These are phyloP conservation scores for Mucor sp. DNA, from an alignment of 371 early-diverging fungal species.

Conservation along the genomic window DNA sequence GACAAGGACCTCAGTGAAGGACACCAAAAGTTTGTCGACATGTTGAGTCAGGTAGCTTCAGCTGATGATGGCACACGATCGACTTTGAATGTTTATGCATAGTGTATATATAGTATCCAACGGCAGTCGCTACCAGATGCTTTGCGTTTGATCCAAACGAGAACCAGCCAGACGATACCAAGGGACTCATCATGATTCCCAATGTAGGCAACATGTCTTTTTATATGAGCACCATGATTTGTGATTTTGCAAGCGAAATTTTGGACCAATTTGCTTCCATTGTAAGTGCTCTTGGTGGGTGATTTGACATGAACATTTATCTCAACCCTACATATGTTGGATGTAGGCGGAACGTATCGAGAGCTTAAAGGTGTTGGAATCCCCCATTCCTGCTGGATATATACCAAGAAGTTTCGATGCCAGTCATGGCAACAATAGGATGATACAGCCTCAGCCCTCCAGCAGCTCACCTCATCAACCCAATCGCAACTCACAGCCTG, in stretches of 20 bases:
- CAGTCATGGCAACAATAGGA: not conserved
- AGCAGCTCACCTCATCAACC: not conserved
- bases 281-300: conserved; percentile 18
- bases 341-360: conserved; percentile 40
- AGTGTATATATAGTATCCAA: conserved; percentile 64
- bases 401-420: conserved; percentile 7
- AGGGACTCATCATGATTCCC: conserved; percentile 80
- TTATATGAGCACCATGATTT: conserved; percentile 78
- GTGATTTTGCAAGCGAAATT: conserved; percentile 72
- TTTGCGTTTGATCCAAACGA: conserved; percentile 86
- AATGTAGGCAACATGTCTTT: conserved; percentile 80
- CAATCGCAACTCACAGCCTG: not conserved
- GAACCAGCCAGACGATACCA: conserved; percentile 72
- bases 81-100: not conserved
- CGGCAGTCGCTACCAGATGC: conserved; percentile 73
- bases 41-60: not conserved
- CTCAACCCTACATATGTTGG: not conserved
- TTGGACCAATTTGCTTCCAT: conserved; percentile 48
- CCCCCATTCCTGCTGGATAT: conserved; percentile 25
- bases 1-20: conserved; percentile 65
- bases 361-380: conserved; percentile 31
- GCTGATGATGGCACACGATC: not conserved
- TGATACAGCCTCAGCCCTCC: conserved; percentile 5
- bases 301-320: not conserved
- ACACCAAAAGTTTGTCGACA: conserved; percentile 57